phyloP scores from a whole-genome alignment of 306 rosid genomes.

The Corylus avellana region DNA sequence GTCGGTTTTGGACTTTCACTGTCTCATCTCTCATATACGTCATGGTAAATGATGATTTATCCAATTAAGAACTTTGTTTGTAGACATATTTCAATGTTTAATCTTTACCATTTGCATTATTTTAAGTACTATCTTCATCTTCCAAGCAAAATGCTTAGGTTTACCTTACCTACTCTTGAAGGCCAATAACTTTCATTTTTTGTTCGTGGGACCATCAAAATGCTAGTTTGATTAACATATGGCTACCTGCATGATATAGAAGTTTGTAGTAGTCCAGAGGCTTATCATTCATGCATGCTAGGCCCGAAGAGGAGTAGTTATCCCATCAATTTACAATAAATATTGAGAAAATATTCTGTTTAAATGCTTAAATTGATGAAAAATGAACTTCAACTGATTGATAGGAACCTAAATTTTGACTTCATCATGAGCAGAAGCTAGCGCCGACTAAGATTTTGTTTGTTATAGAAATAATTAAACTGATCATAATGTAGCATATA shows the following conservation, averaged over 20 bases:
- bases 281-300: slow-evolving; percentile 20
- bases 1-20: slow-evolving; percentile 99
- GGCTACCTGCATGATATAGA: background rate
- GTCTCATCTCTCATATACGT: slow-evolving; percentile 80
- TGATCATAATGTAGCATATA: background rate
- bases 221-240: slow-evolving; percentile 5
- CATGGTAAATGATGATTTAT: slow-evolving; percentile 47
- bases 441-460: background rate
- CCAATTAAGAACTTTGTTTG: background rate
- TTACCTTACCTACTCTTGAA: slow-evolving; percentile 22
- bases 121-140: background rate
- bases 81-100: background rate
- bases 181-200: slow-evolving; percentile 23
- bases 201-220: slow-evolving; percentile 24
- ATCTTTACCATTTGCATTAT: background rate
- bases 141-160: slow-evolving; percentile 18
- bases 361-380: slow-evolving; percentile 23
- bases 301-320: slow-evolving; percentile 28
- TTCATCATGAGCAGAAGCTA: background rate
- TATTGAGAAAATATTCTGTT: background rate
- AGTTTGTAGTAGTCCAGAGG: background rate
- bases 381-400: slow-evolving; percentile 21
- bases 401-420: slow-evolving; percentile 15
- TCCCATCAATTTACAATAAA: slow-evolving; percentile 18
- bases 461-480: too few relatives aligned